Evolutionary conservation across 495 filamentous ascomycete species (phyloP).

Genomic region (Penicillium paxilli): DNA sequence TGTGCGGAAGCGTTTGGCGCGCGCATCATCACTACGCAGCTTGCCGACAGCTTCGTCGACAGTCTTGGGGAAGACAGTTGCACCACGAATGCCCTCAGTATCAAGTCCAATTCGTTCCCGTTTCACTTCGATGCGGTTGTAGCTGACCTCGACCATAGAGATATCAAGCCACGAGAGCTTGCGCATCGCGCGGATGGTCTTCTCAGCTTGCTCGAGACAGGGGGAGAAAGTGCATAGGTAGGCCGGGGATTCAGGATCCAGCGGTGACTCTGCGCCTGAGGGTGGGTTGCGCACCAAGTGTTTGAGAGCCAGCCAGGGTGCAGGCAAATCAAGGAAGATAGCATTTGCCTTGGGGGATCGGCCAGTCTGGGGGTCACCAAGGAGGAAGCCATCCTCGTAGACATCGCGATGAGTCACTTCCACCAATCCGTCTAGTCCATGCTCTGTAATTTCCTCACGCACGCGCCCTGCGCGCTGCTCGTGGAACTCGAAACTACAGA

Average conservation of each 20-base stretch:
- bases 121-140: constrained; percentile 75
- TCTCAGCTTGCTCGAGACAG: constrained; percentile 91
- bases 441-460: constrained; percentile 68
- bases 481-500: constrained; percentile 95
- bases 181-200: constrained; percentile 76
- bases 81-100: constrained; percentile 58
- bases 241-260: constrained; percentile 65
- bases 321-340: constrained; percentile 90
- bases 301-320: constrained; percentile 86
- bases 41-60: constrained; percentile 77
- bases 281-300: constrained; percentile 69
- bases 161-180: constrained; percentile 86
- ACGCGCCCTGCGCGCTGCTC: constrained; percentile 71
- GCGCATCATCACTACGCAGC: constrained; percentile 69
- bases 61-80: constrained; percentile 58
- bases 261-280: constrained; percentile 51
- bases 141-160: constrained; percentile 82
- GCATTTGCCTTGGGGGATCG: constrained; percentile 68
- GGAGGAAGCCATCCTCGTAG: constrained; percentile 79
- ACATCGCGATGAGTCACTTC: constrained; percentile 90
- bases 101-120: constrained; percentile 74
- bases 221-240: constrained; percentile 93
- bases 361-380: constrained; percentile 46
- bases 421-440: constrained; percentile 72
- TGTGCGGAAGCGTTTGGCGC: constrained; percentile 56